Evolutionary conservation across 805 yeast species (phyloP), one percentile per base, ranked within the genome.

Genomic region (Wickerhamomyces ciferrii): DNA sequence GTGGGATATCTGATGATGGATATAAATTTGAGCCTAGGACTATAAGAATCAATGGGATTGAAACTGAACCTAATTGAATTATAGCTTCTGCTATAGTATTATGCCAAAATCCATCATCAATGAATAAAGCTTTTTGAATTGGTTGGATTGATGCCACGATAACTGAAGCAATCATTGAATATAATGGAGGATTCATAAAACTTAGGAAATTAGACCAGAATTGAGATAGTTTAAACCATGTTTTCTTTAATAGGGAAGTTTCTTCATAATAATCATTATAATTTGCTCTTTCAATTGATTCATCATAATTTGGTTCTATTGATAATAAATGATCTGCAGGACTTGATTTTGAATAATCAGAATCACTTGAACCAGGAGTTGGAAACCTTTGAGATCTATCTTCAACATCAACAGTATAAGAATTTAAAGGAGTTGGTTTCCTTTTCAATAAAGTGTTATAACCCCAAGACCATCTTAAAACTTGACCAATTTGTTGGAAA

Each of bases 401-500:
- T 25, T 38, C 32, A 8, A 45, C 23, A 31, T 64, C 49, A 67
- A 60, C 49, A 70, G 75, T 32, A 62, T 66, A 25, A 56, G 55
- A 14, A 18, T 24, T 43, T 31, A 0, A 21, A 3, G 49, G 48
- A 1, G 39, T 25, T 17, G 75, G 66, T 48, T 79, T 72, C 54
- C 74, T 79, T 53, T 79, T 74, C 60, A 86, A 66, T 48, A 86
- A 69, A 31, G 77, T 82, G 59, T 86, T 86, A 62, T 81, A 86
- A 44, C 95, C 95, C 92, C 94, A 86, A 27, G 88, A 81, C 94
- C 95, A 86, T 61, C 94, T 76, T 48, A 86, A 67, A 54, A 86
- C 80, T 63, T 86, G 95, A 17, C 92, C 94, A 61, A 86, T 75
- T 62, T 86, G 95, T 65, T 86, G 95, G 63, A 85, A 85, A 44